Percentiles rank a stretch among this genome's conserved stretches.
These are phyloP conservation scores for Rubia occidens DNA, from an alignment of 305 asterid genomes.

Conservation along the genomic window DNA sequence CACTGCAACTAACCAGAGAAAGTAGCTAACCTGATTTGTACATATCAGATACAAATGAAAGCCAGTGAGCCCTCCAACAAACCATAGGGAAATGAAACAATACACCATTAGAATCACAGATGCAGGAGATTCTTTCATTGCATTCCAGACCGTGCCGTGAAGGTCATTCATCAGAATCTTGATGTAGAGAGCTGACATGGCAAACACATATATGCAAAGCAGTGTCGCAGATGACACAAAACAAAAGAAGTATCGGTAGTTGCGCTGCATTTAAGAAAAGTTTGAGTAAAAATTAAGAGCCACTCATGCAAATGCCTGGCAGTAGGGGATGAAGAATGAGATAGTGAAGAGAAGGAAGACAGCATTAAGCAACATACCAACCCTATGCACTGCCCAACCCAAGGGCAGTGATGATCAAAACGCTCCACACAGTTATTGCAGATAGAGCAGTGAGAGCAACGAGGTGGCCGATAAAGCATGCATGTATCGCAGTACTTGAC, in stretches of 20 bases:
- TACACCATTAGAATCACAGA: slow-evolving; percentile 76
- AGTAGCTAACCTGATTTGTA: slow-evolving; percentile 76
- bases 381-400: slow-evolving; percentile 99
- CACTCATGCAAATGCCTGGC: slow-evolving; percentile 2
- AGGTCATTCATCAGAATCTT: slow-evolving; percentile 77
- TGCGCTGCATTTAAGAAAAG: slow-evolving; percentile 55
- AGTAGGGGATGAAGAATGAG: background rate
- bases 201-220: slow-evolving; percentile 89
- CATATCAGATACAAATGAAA: slow-evolving; percentile 84
- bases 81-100: slow-evolving; percentile 92
- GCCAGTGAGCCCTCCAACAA: slow-evolving; percentile 97
- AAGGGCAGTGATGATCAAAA: slow-evolving; percentile 99
- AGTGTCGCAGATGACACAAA: slow-evolving; percentile 78
- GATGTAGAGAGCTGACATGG: slow-evolving; percentile 77
- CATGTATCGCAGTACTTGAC: slow-evolving; percentile 97
- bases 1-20: slow-evolving; percentile 15
- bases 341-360: background rate
- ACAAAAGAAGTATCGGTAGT: slow-evolving; percentile 86
- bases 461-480: slow-evolving; percentile 98
- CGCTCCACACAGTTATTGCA: slow-evolving; percentile 98
- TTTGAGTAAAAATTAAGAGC: slow-evolving; percentile 15
- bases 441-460: slow-evolving; percentile 97
- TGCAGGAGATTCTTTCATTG: slow-evolving; percentile 94
- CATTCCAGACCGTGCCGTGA: slow-evolving; percentile 80
- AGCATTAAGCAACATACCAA: slow-evolving; percentile 43